A percentile compares a stretch with the other conserved stretches of the same genome.
Evolutionary conservation across 768 basidiomycete species (phyloP).

Genomic region (Trametes cingulata): DNA sequence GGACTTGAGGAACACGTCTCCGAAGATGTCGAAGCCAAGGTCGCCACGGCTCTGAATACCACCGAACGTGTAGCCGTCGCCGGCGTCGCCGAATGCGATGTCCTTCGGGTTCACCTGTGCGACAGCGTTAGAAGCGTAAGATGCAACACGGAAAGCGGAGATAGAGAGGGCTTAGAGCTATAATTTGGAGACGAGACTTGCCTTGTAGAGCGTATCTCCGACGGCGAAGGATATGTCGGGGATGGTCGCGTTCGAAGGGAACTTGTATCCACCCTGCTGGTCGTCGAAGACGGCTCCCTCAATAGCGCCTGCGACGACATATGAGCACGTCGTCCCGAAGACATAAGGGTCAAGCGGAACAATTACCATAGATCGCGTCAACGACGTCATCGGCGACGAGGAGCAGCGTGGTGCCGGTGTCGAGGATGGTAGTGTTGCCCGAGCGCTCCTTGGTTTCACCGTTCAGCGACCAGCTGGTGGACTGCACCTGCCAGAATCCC

Average conservation of each 20-base stretch:
- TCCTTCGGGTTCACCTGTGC: slow-evolving; percentile 25
- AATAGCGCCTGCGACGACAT: slow-evolving; percentile 31
- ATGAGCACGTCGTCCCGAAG: slow-evolving; percentile 10
- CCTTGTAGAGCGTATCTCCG: slow-evolving; percentile 35
- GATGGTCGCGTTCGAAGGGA: slow-evolving; percentile 33
- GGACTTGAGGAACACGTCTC: slow-evolving; percentile 36
- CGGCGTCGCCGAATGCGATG: slow-evolving; percentile 30
- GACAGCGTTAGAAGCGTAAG: background rate
- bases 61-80: slow-evolving; percentile 30
- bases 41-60: slow-evolving; percentile 36
- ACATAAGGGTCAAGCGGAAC: no score
- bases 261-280: slow-evolving; percentile 40
- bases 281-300: slow-evolving; percentile 37
- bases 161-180: background rate
- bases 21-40: slow-evolving; percentile 34
- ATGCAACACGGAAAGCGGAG: background rate
- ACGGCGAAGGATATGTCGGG: slow-evolving; percentile 37
- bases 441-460: slow-evolving; percentile 29
- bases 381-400: slow-evolving; percentile 36
- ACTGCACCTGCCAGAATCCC: slow-evolving; percentile 42
- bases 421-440: slow-evolving; percentile 39
- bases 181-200: slow-evolving; percentile 13
- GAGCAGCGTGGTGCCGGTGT: slow-evolving; percentile 38
- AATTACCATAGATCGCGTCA: slow-evolving; percentile 33
- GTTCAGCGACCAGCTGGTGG: slow-evolving; percentile 29